A percentile compares a stretch with the other conserved stretches of the same genome.
phyloP scores from a whole-genome alignment of 441 rosid genomes.

The Gossypium davidsonii region DNA sequence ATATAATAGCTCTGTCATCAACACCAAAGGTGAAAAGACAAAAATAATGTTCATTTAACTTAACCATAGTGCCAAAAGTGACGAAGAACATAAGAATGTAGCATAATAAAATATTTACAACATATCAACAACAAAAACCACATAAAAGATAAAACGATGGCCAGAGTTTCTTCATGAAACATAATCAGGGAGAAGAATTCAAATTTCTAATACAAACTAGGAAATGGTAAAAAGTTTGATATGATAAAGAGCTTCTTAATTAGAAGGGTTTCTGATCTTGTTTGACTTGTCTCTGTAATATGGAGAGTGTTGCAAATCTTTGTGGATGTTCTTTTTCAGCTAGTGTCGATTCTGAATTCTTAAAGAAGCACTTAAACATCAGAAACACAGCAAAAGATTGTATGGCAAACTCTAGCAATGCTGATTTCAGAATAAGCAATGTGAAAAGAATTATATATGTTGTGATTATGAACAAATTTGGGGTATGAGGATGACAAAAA shows the following conservation, averaged over 20 bases:
- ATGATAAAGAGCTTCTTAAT: neutral
- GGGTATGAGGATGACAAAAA: neutral
- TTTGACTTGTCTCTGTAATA: neutral
- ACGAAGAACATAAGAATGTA: neutral
- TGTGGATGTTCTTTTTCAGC: neutral
- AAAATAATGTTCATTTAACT: neutral
- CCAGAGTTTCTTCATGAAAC: neutral
- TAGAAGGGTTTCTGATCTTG: neutral
- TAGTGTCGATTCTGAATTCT: neutral
- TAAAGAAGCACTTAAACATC: neutral
- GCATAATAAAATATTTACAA: slow-evolving; percentile 8
- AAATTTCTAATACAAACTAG: neutral
- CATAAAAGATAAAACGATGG: neutral
- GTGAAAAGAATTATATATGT: neutral
- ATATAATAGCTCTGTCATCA: slow-evolving; percentile 79
- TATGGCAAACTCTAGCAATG: neutral
- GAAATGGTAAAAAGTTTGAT: neutral
- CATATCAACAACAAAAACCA: neutral
- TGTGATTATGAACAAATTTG: neutral
- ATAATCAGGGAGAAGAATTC: neutral
- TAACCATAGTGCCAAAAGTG: neutral
- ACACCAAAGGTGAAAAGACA: slow-evolving; percentile 8
- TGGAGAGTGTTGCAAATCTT: neutral
- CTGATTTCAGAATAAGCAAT: neutral
- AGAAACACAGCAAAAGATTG: neutral